Evolutionary conservation across 768 basidiomycete genomes (phyloP).

Genomic region (Suillus paluster): DNA sequence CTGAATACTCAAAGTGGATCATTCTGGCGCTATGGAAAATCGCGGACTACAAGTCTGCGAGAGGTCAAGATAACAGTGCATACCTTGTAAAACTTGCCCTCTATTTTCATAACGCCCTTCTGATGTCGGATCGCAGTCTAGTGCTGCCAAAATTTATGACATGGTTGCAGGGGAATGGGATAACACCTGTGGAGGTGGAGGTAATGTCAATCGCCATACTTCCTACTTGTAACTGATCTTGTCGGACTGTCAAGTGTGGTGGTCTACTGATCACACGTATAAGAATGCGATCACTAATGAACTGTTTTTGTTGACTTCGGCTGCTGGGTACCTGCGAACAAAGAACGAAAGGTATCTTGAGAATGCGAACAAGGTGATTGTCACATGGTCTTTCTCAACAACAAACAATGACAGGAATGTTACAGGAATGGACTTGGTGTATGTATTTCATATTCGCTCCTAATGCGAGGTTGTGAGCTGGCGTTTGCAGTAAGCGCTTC

Average conservation of each 20-base stretch:
- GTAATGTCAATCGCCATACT: conserved; percentile 24
- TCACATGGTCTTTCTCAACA: background rate
- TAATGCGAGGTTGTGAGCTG: background rate
- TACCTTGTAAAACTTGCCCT: conserved; percentile 25
- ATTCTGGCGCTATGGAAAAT: conserved; percentile 63
- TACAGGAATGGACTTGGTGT: conserved; percentile 35
- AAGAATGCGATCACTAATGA: conserved; percentile 69
- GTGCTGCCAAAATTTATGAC: conserved; percentile 52
- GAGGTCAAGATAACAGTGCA: conserved; percentile 32
- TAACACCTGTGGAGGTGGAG: conserved; percentile 53
- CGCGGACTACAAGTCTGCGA: conserved; percentile 51
- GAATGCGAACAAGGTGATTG: conserved; percentile 50
- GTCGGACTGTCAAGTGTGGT: conserved; percentile 48
- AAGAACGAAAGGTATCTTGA: conserved; percentile 44
- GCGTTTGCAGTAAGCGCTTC: conserved; percentile 26
- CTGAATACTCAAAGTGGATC: conserved; percentile 48
- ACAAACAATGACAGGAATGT: background rate
- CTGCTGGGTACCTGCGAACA: conserved; percentile 46
- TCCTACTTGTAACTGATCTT: background rate
- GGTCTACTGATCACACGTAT: conserved; percentile 57
- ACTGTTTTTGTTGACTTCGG: conserved; percentile 56
- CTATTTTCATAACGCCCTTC: conserved; percentile 33
- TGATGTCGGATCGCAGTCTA: conserved; percentile 39
- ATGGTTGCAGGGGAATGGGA: conserved; percentile 58
- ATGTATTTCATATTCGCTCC: conserved; percentile 12